These are phyloP conservation scores for Malbranchea cinnamomea DNA, from an alignment of 2,329 filamentous ascomycete species.

Conservation along the genomic window DNA sequence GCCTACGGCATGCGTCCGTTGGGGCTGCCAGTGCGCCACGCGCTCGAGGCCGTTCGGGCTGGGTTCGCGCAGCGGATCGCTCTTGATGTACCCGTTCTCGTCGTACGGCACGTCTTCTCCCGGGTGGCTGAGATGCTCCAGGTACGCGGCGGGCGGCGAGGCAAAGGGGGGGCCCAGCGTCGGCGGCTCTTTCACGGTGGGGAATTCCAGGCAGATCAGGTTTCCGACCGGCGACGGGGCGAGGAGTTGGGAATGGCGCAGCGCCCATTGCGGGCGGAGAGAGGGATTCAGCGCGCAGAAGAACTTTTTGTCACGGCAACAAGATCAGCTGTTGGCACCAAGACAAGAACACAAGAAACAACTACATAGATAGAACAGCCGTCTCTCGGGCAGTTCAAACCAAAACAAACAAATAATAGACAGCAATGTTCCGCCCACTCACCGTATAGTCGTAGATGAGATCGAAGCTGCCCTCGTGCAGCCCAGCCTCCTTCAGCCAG, in stretches of 20 bases:
- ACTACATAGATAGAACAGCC: neutral
- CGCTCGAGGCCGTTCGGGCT: conserved; percentile 26
- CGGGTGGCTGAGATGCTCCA: conserved; percentile 54
- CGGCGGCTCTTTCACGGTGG: conserved; percentile 52
- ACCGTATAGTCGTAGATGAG: conserved; percentile 50
- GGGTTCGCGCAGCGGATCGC: conserved; percentile 31
- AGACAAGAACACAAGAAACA: neutral
- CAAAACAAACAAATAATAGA: conserved; percentile 2
- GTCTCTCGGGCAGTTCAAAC: neutral
- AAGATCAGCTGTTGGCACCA: neutral
- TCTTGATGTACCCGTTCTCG: conserved; percentile 35
- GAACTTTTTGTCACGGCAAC: conserved; percentile 30
- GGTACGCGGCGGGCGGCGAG: conserved; percentile 52
- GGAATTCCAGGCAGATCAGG: conserved; percentile 61
- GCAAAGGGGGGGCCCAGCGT: conserved; percentile 60
- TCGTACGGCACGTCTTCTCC: conserved; percentile 52
- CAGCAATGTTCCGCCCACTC: conserved; percentile 14
- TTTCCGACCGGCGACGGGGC: conserved; percentile 31
- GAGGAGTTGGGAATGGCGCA: conserved; percentile 40
- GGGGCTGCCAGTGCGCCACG: conserved; percentile 41
- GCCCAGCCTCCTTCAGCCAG: conserved; percentile 23
- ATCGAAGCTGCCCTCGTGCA: conserved; percentile 25
- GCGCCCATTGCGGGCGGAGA: conserved; percentile 43
- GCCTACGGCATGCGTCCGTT: conserved; percentile 41
- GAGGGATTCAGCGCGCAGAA: conserved; percentile 43